Evolutionary conservation across 1,284 basidiomycete species (phyloP).

Genomic region (Fomitopsis pinicola): DNA sequence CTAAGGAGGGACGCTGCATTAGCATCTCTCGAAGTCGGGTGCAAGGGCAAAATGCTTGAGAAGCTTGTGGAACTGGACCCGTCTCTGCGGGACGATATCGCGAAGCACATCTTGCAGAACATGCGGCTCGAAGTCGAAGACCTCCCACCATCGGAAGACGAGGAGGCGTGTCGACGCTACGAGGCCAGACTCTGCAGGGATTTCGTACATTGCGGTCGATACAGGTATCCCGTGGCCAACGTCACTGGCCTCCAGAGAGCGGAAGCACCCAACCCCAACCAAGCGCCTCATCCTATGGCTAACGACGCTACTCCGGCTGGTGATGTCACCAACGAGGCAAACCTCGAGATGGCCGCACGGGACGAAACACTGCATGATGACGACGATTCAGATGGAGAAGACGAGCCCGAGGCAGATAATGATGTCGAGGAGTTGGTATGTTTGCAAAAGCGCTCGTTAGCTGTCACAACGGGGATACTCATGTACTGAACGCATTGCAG

Average conservation of each 20-base stretch:
- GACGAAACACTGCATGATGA: not conserved
- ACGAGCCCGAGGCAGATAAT: slow-evolving; percentile 2
- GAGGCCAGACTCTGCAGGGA: slow-evolving; percentile 50
- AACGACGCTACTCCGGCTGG: not conserved
- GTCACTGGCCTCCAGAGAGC: slow-evolving; percentile 13
- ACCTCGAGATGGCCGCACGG: not conserved
- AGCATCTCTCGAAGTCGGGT: slow-evolving; percentile 55
- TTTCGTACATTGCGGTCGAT: slow-evolving; percentile 19
- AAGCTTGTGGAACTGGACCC: slow-evolving; percentile 45
- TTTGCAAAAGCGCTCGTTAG: not conserved
- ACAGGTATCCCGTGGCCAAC: slow-evolving; percentile 15
- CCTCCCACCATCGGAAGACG: slow-evolving; percentile 47
- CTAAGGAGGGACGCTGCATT: slow-evolving; percentile 51
- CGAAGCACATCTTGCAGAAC: slow-evolving; percentile 39
- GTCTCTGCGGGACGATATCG: slow-evolving; percentile 38
- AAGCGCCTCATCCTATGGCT: not conserved
- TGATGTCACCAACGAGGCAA: not conserved
- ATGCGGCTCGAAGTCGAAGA: slow-evolving; percentile 50
- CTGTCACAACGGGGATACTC: not conserved
- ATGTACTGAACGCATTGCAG: slow-evolving; percentile 26
- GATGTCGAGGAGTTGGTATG: slow-evolving; percentile 14
- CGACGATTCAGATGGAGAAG: slow-evolving; percentile 11
- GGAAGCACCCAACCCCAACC: not conserved
- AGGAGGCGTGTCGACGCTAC: slow-evolving; percentile 37
- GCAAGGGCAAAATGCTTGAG: slow-evolving; percentile 68